phyloP scores from a whole-genome alignment of 805 yeast species.

The Cyberlindnera bimundalis region DNA sequence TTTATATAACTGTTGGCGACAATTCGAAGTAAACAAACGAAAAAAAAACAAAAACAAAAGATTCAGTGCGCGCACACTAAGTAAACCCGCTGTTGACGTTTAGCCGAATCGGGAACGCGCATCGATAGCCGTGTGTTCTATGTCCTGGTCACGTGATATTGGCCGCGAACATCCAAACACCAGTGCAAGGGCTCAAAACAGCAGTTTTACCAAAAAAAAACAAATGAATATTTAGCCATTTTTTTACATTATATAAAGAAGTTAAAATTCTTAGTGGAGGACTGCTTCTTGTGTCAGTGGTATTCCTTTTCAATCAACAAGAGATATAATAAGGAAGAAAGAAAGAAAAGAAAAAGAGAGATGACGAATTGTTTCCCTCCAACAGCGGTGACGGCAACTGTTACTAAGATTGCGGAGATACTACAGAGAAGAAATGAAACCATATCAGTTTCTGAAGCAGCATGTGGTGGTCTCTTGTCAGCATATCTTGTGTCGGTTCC shows the following conservation, averaged over 20 bases:
- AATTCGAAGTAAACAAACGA: background rate
- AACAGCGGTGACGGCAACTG: conserved; percentile 45
- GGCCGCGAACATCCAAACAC: background rate
- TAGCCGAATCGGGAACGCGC: conserved; percentile 9
- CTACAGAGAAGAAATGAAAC: conserved; percentile 56
- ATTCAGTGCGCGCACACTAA: conserved; percentile 1
- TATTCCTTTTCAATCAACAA: no score
- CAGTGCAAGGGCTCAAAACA: no score
- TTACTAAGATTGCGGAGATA: conserved; percentile 53
- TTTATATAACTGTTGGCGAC: no score
- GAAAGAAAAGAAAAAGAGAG: no score
- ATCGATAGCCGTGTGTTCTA: no score
- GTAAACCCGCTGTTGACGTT: conserved; percentile 12
- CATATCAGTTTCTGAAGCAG: conserved; percentile 79
- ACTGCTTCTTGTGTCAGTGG: no score
- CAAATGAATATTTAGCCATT: no score
- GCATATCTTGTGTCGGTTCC: conserved; percentile 80
- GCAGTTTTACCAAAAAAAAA: no score
- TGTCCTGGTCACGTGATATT: background rate
- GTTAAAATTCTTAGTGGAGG: no score
- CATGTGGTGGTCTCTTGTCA: conserved; percentile 84
- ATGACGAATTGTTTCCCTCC: conserved; percentile 53
- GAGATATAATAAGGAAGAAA: background rate
- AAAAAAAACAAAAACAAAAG: conserved; percentile 14
- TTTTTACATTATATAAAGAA: no score